Conservation (phyloP, 495 filamentous ascomycete species). For the Hyaloscypha bicolor region DNA sequence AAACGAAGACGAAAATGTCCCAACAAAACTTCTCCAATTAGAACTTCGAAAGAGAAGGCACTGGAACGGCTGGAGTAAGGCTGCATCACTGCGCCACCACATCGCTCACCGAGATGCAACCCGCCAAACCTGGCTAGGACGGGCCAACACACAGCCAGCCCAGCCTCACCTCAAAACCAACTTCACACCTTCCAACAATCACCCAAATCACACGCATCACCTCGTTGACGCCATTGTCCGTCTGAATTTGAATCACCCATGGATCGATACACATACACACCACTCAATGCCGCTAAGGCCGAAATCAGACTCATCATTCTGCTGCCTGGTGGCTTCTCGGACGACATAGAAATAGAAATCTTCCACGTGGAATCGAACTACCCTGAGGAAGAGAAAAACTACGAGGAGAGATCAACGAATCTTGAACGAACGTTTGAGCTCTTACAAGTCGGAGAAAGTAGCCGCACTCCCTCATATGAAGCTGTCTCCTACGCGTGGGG, state of each 20-base stretch:
- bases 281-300: neutral
- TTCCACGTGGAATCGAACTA: neutral
- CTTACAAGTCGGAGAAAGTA: neutral
- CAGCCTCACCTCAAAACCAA: neutral
- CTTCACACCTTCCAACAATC: neutral
- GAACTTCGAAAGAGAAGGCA: neutral
- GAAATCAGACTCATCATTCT: slow-evolving; percentile 9
- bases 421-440: neutral
- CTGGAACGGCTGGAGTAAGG: neutral
- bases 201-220: neutral
- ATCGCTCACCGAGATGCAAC: neutral
- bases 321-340: neutral
- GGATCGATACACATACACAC: neutral
- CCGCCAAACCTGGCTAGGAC: neutral
- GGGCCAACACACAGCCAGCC: neutral
- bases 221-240: neutral
- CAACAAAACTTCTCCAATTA: no score
- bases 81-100: neutral
- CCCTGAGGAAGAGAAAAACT: neutral
- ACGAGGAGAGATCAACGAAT: neutral
- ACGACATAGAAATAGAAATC: slow-evolving; percentile 5
- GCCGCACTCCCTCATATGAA: neutral
- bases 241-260: neutral
- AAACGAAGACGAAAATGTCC: no score
- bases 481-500: slow-evolving; percentile 15